Percentiles rank a stretch among this genome's conserved stretches.
Conservation (phyloP, 257 asterid genomes). For the Thymus quinquecostatus region DNA sequence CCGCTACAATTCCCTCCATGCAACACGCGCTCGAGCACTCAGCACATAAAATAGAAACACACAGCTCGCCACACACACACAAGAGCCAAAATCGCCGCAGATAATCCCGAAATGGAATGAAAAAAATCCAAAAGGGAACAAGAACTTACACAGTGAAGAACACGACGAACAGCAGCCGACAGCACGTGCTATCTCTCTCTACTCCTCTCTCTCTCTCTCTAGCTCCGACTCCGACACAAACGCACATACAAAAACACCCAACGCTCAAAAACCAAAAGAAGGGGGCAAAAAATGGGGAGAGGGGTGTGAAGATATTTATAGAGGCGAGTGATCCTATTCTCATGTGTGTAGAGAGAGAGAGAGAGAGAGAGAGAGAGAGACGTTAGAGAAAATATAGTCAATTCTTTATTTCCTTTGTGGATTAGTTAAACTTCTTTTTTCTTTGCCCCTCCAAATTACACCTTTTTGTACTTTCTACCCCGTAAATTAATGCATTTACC, state of each 20-base stretch:
- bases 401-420: not conserved
- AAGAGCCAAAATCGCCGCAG: not conserved
- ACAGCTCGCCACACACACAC: not conserved
- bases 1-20: constrained; percentile 20
- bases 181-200: constrained; percentile 37
- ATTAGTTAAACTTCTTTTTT: constrained; percentile 22
- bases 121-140: constrained; percentile 13
- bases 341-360: constrained; percentile 23
- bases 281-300: constrained; percentile 29
- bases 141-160: constrained; percentile 44
- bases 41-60: not conserved
- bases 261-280: constrained; percentile 23
- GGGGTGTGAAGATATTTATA: constrained; percentile 54
- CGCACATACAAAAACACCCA: not conserved
- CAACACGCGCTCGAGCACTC: constrained; percentile 14
- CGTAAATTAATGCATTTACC: no score
- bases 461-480: not conserved
- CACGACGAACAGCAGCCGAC: constrained; percentile 37
- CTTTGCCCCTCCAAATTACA: constrained; percentile 18
- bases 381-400: constrained; percentile 27
- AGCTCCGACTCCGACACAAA: constrained; percentile 22
- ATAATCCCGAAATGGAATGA: constrained; percentile 10
- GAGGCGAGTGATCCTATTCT: constrained; percentile 61
- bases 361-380: not conserved
- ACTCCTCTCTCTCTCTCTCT: constrained; percentile 37